Evolutionary conservation across 2,329 filamentous ascomycete species (phyloP).

Genomic region (Fusarium bactridioides): DNA sequence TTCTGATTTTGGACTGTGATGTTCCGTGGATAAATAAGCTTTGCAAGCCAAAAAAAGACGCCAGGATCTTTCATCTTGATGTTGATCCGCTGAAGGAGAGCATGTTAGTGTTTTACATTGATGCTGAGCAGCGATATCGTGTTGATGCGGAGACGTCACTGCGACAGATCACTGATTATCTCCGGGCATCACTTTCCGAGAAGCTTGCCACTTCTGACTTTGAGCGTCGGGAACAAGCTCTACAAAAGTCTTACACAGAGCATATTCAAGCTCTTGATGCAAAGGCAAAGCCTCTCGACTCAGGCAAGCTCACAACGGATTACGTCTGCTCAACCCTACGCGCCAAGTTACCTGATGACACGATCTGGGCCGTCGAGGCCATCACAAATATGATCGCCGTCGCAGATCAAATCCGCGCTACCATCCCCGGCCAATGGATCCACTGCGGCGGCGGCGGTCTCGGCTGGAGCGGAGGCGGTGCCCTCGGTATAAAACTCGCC

Average conservation of each 20-base stretch:
- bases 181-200: fast-evolving
- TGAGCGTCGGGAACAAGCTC: neutral
- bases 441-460: slow-evolving; percentile 15
- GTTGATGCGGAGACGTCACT: neutral
- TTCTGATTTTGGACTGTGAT: slow-evolving; percentile 21
- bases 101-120: slow-evolving; percentile 9
- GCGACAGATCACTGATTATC: neutral
- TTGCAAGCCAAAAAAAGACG: neutral
- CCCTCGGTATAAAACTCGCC: slow-evolving; percentile 1
- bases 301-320: neutral
- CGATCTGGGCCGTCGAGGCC: slow-evolving; percentile 2
- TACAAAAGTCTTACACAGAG: neutral
- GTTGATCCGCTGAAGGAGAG: slow-evolving; percentile 16
- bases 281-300: neutral
- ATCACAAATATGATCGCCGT: slow-evolving; percentile 4
- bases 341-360: neutral
- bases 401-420: slow-evolving; percentile 4
- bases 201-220: neutral
- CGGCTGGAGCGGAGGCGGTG: slow-evolving; percentile 15
- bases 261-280: neutral
- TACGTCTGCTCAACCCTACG: neutral
- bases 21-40: slow-evolving; percentile 25
- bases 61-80: slow-evolving; percentile 18
- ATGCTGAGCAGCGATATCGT: slow-evolving; percentile 15
- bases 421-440: slow-evolving; percentile 7